Percentiles rank a stretch among this genome's conserved stretches.
Conservation (phyloP, 305 asterid genomes). For the Andrographis paniculata region DNA sequence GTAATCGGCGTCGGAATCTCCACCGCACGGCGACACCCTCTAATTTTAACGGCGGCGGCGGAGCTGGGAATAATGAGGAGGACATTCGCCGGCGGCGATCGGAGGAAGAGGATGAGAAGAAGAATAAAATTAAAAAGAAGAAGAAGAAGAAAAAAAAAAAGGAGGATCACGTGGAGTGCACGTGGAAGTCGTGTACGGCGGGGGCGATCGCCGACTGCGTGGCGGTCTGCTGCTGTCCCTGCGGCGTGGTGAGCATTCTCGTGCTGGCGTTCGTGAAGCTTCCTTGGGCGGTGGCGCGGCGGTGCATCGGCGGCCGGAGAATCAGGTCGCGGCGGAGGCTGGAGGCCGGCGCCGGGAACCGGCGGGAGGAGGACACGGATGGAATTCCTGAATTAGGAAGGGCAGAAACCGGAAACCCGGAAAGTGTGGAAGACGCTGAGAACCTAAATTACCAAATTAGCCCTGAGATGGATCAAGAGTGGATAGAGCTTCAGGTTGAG, state of each 20-base stretch:
- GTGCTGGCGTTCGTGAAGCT: conserved; percentile 58
- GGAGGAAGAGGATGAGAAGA: conserved; percentile 31
- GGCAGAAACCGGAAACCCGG: conserved; percentile 22
- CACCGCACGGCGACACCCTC: too few species aligned
- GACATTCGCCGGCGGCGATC: conserved; percentile 16
- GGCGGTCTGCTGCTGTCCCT: conserved; percentile 88
- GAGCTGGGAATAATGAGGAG: conserved; percentile 1
- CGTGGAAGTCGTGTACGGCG: conserved; percentile 71
- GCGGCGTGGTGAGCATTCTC: conserved; percentile 67
- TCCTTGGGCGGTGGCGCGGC: conserved; percentile 76
- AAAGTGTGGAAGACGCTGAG: conserved; percentile 27
- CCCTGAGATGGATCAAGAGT: conserved; percentile 47
- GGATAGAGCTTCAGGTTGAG: conserved; percentile 40
- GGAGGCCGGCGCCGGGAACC: conserved; percentile 22
- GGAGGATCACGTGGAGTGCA: conserved; percentile 43
- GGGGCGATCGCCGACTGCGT: conserved; percentile 86
- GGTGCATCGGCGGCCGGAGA: conserved; percentile 32
- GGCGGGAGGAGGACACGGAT: conserved; percentile 24
- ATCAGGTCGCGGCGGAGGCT: conserved; percentile 18
- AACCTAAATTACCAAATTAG: conserved; percentile 34
- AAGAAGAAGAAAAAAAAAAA: too few species aligned
- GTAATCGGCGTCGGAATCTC: too few species aligned
- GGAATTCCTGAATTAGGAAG: conserved; percentile 32
- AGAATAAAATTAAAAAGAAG: too few species aligned
- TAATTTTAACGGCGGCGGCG: too few species aligned